Percentiles rank a stretch among this genome's conserved stretches.
phyloP scores from a whole-genome alignment of 2,329 filamentous ascomycete species.

The Neofusicoccum sp. region DNA sequence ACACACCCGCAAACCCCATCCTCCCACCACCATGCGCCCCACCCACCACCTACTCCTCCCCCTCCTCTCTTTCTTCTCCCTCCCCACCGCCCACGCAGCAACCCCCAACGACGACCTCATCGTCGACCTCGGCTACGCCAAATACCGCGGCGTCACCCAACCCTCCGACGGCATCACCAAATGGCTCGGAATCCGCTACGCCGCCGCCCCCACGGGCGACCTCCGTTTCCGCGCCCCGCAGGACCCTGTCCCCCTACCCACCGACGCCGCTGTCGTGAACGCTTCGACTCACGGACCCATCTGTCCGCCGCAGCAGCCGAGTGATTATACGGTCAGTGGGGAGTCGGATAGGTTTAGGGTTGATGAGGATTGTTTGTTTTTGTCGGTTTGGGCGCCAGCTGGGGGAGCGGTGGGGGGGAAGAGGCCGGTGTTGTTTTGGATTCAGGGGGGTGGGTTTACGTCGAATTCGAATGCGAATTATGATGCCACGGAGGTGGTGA shows the following conservation, averaged over 20 bases:
- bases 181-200: constrained; percentile 70
- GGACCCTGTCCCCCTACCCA: constrained; percentile 37
- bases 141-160: constrained; percentile 61
- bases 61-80: background rate
- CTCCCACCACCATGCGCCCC: too few relatives aligned
- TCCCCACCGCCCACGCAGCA: background rate
- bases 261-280: background rate
- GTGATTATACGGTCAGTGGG: constrained; percentile 26
- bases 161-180: constrained; percentile 65
- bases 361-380: constrained; percentile 51
- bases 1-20: too few relatives aligned
- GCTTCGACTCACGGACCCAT: constrained; percentile 29
- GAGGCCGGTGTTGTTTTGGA: constrained; percentile 54
- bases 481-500: constrained; percentile 61
- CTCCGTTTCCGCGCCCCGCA: constrained; percentile 56
- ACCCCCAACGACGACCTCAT: constrained; percentile 38
- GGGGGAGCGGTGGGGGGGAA: constrained; percentile 41
- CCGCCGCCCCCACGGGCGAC: constrained; percentile 55
- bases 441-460: constrained; percentile 61
- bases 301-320: constrained; percentile 35
- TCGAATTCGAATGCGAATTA: constrained; percentile 44
- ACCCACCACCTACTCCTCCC: background rate
- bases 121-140: constrained; percentile 68
- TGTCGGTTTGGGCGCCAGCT: constrained; percentile 53
- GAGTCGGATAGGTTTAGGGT: constrained; percentile 26